A percentile compares a stretch with the other conserved stretches of the same genome.
Conservation (phyloP, 768 basidiomycete genomes). For the Paxillus involutus region DNA sequence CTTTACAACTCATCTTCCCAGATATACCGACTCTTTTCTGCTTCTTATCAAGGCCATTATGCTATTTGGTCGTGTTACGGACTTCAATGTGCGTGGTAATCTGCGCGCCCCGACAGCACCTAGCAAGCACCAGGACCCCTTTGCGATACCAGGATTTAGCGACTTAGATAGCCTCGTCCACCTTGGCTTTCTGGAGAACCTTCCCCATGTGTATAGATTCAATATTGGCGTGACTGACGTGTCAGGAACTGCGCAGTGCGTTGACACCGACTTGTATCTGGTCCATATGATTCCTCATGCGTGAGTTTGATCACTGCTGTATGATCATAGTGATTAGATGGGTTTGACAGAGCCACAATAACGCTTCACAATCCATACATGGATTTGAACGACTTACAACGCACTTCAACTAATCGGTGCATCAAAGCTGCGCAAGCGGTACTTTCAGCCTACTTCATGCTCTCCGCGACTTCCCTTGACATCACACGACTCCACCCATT, state of each 20-base stretch:
- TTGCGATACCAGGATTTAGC: conserved; percentile 62
- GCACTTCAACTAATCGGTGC: conserved; percentile 68
- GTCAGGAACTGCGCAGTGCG: conserved; percentile 49
- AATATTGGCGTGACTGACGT: conserved; percentile 61
- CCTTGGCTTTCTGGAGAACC: conserved; percentile 63
- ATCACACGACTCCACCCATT: conserved; percentile 80
- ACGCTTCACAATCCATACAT: conserved; percentile 85
- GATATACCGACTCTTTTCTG: conserved; percentile 81
- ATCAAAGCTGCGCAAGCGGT: conserved; percentile 74
- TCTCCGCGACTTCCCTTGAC: conserved; percentile 82
- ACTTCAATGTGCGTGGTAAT: conserved; percentile 78
- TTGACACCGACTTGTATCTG: conserved; percentile 87
- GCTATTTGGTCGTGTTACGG: conserved; percentile 83
- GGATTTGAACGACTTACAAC: conserved; percentile 66
- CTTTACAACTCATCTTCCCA: conserved; percentile 68
- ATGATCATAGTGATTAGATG: conserved; percentile 7
- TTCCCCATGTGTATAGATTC: conserved; percentile 68
- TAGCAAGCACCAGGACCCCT: conserved; percentile 74
- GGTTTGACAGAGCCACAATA: conserved; percentile 66
- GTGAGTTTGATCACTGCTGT: conserved; percentile 40
- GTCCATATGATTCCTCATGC: conserved; percentile 85
- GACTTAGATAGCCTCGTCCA: conserved; percentile 70
- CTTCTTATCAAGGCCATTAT: conserved; percentile 82
- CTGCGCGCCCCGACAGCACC: conserved; percentile 65
- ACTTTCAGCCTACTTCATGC: conserved; percentile 69